Evolutionary conservation across 768 basidiomycete species (phyloP), one percentile per base, ranked within the genome.

Genomic region (Russula ochroleuca): DNA sequence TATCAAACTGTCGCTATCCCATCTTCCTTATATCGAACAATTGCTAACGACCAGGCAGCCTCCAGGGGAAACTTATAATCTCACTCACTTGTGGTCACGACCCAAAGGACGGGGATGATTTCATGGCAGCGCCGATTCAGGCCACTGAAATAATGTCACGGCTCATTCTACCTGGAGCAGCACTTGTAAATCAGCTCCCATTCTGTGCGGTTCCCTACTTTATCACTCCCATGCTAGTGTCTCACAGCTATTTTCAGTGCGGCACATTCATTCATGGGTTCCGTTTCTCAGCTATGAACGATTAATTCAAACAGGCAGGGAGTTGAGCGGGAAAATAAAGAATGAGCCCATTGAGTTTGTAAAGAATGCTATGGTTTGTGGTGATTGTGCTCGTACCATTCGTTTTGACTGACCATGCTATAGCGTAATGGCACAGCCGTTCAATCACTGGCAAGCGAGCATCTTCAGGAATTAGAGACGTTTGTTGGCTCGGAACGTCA

Each of bases 21-120:
- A 4, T 19, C 19, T 38, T 25, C 1, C 19, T 23, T 35, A 5
- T 28, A 15, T 21, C 8, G 14, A 2, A 9, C 5, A 3, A 6
- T 6, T 9, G 5, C 8, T 50, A 19, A 59, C 37, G 19, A 2
- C 4, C 4, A 13, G 19, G 10, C 19, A 59, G 57, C 2, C 48
- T 49, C 8, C 57, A 49, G 25, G 52, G 41, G 21, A 23, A 47
- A 47, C 2, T 53, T 14, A 43, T 57, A 28, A 62, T 57, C 55
- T 56, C 61, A 8, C 9, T 62, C 17, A 48, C 43, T 0, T 62
- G 57, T 13, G 55, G 61, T 4, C 53, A 64, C 40, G 56, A 63
- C 13, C 41, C 59, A n/a, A 54, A 64, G 5, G 47, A 40, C 5
- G 15, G 31, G 13, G 63, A 64, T 2, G 19, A 60, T 5, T 50